These are phyloP conservation scores for Graphium sp. DNA, from an alignment of 2,329 filamentous ascomycete species.

Conservation along the genomic window DNA sequence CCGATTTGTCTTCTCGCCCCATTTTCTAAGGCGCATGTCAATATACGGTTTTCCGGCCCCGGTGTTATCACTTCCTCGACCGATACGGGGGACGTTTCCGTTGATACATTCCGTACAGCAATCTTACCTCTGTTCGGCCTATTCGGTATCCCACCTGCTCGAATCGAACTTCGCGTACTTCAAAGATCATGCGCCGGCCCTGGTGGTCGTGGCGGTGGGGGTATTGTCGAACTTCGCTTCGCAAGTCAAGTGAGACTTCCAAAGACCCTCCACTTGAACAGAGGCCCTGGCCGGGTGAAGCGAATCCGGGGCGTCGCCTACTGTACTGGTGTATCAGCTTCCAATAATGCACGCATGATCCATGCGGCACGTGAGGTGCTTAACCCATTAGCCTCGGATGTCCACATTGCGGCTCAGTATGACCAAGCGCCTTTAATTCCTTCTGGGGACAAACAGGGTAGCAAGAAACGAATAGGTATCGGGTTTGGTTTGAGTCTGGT, in stretches of 20 bases:
- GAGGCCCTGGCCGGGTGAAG: conserved; percentile 72
- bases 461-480: conserved; percentile 56
- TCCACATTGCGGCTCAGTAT: conserved; percentile 74
- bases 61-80: conserved; percentile 87
- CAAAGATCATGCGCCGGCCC: conserved; percentile 62
- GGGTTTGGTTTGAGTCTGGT: conserved; percentile 86
- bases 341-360: conserved; percentile 92
- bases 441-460: conserved; percentile 33
- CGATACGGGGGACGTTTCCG: conserved; percentile 68
- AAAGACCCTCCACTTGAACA: conserved; percentile 77
- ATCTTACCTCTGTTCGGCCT: conserved; percentile 78
- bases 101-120: conserved; percentile 86
- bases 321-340: conserved; percentile 76
- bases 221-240: conserved; percentile 85
- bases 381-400: conserved; percentile 73
- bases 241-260: conserved; percentile 85
- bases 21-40: conserved; percentile 82
- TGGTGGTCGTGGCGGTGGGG: conserved; percentile 65
- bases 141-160: conserved; percentile 66
- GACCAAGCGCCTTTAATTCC: conserved; percentile 43
- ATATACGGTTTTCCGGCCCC: conserved; percentile 75
- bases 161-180: conserved; percentile 74
- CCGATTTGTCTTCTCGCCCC: conserved; percentile 81
- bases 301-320: conserved; percentile 87
- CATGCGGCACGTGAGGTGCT: conserved; percentile 74